phyloP scores from a whole-genome alignment of 192 early-diverging fungal species.

The Backusella mclennaniae region DNA sequence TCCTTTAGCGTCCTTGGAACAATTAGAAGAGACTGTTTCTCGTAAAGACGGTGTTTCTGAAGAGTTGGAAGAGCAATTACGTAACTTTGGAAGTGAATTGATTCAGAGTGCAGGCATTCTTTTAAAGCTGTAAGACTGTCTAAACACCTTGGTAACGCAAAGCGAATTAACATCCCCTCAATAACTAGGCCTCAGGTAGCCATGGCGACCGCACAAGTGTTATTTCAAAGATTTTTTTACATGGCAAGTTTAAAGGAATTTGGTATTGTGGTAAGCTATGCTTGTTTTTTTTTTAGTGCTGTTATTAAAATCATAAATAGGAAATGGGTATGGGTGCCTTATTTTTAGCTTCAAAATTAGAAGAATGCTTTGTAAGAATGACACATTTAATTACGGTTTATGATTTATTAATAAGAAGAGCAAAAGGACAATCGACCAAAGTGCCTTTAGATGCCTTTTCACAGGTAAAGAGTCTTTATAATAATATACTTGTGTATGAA shows the following conservation, averaged over 20 bases:
- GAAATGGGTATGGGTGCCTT: slow-evolving; percentile 71
- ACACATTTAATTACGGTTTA: slow-evolving; percentile 81
- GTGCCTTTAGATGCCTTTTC: slow-evolving; percentile 58
- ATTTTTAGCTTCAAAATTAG: slow-evolving; percentile 77
- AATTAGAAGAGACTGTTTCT: slow-evolving; percentile 68
- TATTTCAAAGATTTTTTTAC: slow-evolving; percentile 93
- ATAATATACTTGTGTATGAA: neutral
- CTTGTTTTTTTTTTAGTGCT: too few species aligned
- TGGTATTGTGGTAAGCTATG: slow-evolving; percentile 54
- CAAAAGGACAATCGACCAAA: slow-evolving; percentile 45
- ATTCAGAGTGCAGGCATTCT: slow-evolving; percentile 84
- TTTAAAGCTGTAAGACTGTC: slow-evolving; percentile 60
- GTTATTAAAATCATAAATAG: slow-evolving; percentile 20
- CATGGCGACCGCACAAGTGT: slow-evolving; percentile 93
- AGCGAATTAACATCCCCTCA: neutral
- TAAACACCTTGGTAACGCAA: neutral
- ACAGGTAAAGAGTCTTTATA: slow-evolving; percentile 31
- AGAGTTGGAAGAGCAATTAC: slow-evolving; percentile 72
- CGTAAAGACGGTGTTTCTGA: slow-evolving; percentile 53
- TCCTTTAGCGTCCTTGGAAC: slow-evolving; percentile 70
- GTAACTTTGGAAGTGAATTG: slow-evolving; percentile 76
- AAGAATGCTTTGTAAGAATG: slow-evolving; percentile 78
- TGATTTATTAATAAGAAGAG: slow-evolving; percentile 65
- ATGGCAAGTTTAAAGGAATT: slow-evolving; percentile 72
- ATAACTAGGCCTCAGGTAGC: slow-evolving; percentile 82